Evolutionary conservation across 176 grass and related monocot species (phyloP).

Genomic region (Phoenix dactylifera): DNA sequence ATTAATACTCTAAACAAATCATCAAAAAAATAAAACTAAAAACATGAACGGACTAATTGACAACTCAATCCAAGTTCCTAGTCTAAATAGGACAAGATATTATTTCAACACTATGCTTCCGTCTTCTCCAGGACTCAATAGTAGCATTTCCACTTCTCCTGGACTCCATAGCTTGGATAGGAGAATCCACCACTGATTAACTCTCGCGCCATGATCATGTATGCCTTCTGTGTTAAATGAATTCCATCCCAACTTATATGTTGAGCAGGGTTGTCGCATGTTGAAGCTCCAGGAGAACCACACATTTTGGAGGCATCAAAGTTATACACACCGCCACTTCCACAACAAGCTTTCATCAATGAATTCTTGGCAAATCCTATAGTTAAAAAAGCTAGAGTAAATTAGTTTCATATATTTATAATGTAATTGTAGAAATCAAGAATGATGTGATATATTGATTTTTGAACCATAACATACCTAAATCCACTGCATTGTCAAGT

Average conservation of each 20-base stretch:
- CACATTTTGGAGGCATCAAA: conserved; percentile 52
- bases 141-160: conserved; percentile 64
- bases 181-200: conserved; percentile 58
- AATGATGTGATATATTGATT: too few relatives aligned
- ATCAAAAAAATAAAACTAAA: too few relatives aligned
- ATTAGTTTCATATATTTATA: too few relatives aligned
- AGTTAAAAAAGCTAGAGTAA: too few relatives aligned
- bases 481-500: conserved; percentile 29
- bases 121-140: too few relatives aligned
- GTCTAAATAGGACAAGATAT: too few relatives aligned
- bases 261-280: conserved; percentile 32
- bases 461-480: conserved; percentile 23
- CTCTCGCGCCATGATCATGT: conserved; percentile 51
- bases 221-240: conserved; percentile 78
- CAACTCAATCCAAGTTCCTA: too few relatives aligned
- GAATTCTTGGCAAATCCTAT: conserved; percentile 49
- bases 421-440: too few relatives aligned
- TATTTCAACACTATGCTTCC: too few relatives aligned
- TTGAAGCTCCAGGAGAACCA: conserved; percentile 24
- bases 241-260: conserved; percentile 82
- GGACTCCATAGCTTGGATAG: conserved; percentile 39
- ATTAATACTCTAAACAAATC: too few relatives aligned
- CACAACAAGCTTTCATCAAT: conserved; percentile 61
- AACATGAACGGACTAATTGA: too few relatives aligned
- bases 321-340: conserved; percentile 44